These are phyloP conservation scores for Lathyrus oleraceus DNA, from an alignment of 306 rosid genomes.

Conservation along the genomic window DNA sequence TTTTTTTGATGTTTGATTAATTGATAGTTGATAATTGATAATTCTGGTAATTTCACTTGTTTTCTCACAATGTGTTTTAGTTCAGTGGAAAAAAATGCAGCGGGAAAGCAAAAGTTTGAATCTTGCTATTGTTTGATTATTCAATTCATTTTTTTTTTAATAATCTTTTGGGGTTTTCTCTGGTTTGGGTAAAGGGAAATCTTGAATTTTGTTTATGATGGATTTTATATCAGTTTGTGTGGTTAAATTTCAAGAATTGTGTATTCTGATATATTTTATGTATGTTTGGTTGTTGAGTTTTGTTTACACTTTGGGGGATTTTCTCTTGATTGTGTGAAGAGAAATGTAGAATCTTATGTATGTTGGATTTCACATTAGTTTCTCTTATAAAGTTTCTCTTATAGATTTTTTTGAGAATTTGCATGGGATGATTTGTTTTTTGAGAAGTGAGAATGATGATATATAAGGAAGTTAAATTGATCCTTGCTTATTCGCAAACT, in stretches of 20 bases:
- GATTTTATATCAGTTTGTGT: not conserved
- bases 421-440: not conserved
- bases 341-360: not conserved
- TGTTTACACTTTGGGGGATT: not conserved
- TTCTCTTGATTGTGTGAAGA: slow-evolving; percentile 9
- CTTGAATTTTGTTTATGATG: not conserved
- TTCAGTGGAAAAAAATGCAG: not conserved
- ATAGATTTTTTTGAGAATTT: not conserved
- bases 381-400: not conserved
- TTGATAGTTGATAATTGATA: not conserved
- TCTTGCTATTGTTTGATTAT: slow-evolving; percentile 14
- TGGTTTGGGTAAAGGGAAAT: not conserved
- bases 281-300: not conserved
- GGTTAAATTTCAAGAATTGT: not conserved
- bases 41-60: not conserved
- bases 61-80: slow-evolving; percentile 27
- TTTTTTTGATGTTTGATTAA: not conserved
- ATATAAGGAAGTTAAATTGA: slow-evolving; percentile 26
- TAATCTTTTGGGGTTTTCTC: not conserved
- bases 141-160: not conserved
- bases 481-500: not conserved
- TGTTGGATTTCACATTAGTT: not conserved
- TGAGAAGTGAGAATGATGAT: slow-evolving; percentile 2
- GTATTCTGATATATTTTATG: not conserved
- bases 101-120: slow-evolving; percentile 20